phyloP scores from a whole-genome alignment of 2,329 filamentous ascomycete species.

The Nemania sp. region DNA sequence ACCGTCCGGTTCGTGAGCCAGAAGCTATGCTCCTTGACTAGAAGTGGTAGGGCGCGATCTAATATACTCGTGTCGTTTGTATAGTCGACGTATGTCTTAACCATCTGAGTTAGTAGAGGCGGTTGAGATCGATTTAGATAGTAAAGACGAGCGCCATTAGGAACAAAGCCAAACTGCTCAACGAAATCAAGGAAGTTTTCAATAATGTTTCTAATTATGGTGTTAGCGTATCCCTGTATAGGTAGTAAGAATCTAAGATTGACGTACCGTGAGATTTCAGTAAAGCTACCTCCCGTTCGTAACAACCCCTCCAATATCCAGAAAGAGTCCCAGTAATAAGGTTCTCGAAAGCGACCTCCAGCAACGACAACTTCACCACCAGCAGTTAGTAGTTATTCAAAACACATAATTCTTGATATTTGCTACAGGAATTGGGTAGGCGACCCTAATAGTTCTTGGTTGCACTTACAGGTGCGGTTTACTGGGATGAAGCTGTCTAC shows the following conservation, averaged over 20 bases:
- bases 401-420: not conserved
- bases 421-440: not conserved
- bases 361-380: conserved; percentile 67
- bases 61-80: conserved; percentile 73
- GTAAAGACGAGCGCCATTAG: conserved; percentile 75
- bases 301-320: conserved; percentile 76
- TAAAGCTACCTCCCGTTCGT: conserved; percentile 72
- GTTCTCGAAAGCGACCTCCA: conserved; percentile 76
- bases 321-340: conserved; percentile 79
- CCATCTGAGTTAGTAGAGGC: conserved; percentile 74
- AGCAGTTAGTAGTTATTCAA: conserved; percentile 15
- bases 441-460: not conserved
- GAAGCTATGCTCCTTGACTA: conserved; percentile 73
- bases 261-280: conserved; percentile 64
- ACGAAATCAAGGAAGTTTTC: conserved; percentile 78
- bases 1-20: conserved; percentile 72
- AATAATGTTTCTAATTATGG: conserved; percentile 65
- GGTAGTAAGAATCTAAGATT: not conserved
- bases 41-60: conserved; percentile 69
- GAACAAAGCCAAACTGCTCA: conserved; percentile 73
- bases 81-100: conserved; percentile 72
- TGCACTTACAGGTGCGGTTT: conserved; percentile 65
- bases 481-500: conserved; percentile 74
- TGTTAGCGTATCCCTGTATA: conserved; percentile 17
- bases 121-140: conserved; percentile 77